Percentiles rank a stretch among this genome's conserved stretches.
Evolutionary conservation across 2,329 filamentous ascomycete species (phyloP).

Genomic region (Aspergillus piperis): DNA sequence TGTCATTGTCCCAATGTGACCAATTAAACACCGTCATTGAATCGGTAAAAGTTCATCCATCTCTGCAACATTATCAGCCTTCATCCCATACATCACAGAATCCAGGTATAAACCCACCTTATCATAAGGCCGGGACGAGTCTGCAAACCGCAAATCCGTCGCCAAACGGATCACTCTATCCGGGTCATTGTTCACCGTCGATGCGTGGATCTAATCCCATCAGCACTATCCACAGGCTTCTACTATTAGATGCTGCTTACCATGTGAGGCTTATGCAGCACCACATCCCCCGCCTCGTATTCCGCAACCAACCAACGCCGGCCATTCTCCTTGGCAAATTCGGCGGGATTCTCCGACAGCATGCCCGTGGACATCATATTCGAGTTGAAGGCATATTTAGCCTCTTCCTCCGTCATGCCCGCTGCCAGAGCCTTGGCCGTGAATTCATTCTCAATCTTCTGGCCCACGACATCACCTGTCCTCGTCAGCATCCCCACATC

Average conservation of each 20-base stretch:
- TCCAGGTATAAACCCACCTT: conserved; percentile 27
- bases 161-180: conserved; percentile 56
- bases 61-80: conserved; percentile 21
- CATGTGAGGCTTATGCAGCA: conserved; percentile 43
- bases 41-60: conserved; percentile 45
- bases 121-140: conserved; percentile 55
- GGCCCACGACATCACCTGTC: conserved; percentile 48
- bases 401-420: conserved; percentile 56
- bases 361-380: conserved; percentile 62
- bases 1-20: not conserved
- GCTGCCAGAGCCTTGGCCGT: conserved; percentile 48
- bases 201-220: conserved; percentile 56
- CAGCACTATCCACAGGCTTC: not conserved
- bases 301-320: conserved; percentile 54
- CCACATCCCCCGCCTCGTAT: conserved; percentile 58
- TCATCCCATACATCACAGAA: not conserved
- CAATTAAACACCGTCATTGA: conserved; percentile 35
- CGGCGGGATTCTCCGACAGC: conserved; percentile 53
- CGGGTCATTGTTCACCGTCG: conserved; percentile 57
- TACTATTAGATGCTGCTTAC: conserved; percentile 20
- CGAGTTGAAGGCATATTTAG: conserved; percentile 55
- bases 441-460: conserved; percentile 50
- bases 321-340: conserved; percentile 46
- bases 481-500: conserved; percentile 1
- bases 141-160: conserved; percentile 59